These are phyloP conservation scores for Ensete glaucum DNA, from an alignment of 176 grass and related monocot species.

Conservation along the genomic window DNA sequence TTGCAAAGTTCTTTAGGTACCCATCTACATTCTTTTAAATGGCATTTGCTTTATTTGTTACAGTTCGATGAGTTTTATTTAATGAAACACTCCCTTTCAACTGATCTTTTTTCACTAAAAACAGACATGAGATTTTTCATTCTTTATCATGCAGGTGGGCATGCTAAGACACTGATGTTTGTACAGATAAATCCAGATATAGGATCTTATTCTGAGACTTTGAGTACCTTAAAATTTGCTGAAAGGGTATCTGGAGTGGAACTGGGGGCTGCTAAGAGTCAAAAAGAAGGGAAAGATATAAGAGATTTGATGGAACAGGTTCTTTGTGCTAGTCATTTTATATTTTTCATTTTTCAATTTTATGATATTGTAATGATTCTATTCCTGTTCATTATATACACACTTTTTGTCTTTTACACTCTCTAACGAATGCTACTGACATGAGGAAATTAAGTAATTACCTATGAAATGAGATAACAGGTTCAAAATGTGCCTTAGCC, in stretches of 20 bases:
- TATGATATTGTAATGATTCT: background rate
- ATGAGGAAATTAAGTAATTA: too few relatives aligned
- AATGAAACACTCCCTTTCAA: too few relatives aligned
- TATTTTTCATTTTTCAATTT: background rate
- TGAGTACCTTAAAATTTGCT: constrained; percentile 7
- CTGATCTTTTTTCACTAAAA: background rate
- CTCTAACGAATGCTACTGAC: too few relatives aligned
- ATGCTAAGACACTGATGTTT: constrained; percentile 7
- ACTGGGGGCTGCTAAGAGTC: background rate
- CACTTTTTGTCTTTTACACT: too few relatives aligned
- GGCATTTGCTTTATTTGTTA: background rate
- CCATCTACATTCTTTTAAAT: background rate
- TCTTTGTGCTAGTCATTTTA: background rate
- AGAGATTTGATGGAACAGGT: constrained; percentile 13
- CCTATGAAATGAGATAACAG: too few relatives aligned
- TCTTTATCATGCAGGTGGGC: constrained; percentile 2
- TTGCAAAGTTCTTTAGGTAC: constrained; percentile 12
- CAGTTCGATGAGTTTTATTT: background rate
- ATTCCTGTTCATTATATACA: too few relatives aligned
- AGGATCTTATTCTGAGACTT: constrained; percentile 5
- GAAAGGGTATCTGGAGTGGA: constrained; percentile 8
- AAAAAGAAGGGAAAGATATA: constrained; percentile 8
- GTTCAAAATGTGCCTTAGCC: too few relatives aligned
- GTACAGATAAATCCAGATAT: constrained; percentile 7
- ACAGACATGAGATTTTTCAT: background rate